Evolutionary conservation across 129 eudicot species (phyloP).

Genomic region (Chrysanthemum makinoi): DNA sequence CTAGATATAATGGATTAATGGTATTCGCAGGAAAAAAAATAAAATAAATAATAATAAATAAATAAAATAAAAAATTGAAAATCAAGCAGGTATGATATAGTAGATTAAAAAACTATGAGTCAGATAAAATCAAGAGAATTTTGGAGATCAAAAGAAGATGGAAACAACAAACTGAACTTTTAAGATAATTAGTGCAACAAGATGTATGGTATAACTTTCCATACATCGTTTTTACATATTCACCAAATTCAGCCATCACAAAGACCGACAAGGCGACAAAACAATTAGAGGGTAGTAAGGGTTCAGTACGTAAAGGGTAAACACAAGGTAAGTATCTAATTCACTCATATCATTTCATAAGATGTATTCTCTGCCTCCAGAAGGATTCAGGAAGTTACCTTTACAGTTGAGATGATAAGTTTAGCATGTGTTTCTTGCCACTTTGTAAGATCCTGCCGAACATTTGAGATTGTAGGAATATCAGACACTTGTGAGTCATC

Average conservation of each 20-base stretch:
- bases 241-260: constrained; percentile 4
- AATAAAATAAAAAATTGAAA: background rate
- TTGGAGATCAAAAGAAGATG: background rate
- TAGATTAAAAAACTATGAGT: background rate
- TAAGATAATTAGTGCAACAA: background rate
- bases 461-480: constrained; percentile 83
- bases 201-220: background rate
- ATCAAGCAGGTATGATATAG: background rate
- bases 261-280: constrained; percentile 17
- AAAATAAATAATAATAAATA: no score
- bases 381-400: constrained; percentile 46
- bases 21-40: no score
- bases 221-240: background rate
- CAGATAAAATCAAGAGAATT: background rate
- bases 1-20: background rate
- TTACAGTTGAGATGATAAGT: constrained; percentile 73
- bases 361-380: background rate
- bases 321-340: constrained; percentile 11
- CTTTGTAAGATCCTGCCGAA: constrained; percentile 88
- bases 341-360: constrained; percentile 7
- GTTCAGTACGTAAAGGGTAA: background rate
- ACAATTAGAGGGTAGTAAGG: background rate
- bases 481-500: constrained; percentile 82
- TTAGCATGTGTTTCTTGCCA: constrained; percentile 92
- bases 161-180: background rate